Conservation (phyloP, 208 protist species). For the Leishmania tarentolae region DNA sequence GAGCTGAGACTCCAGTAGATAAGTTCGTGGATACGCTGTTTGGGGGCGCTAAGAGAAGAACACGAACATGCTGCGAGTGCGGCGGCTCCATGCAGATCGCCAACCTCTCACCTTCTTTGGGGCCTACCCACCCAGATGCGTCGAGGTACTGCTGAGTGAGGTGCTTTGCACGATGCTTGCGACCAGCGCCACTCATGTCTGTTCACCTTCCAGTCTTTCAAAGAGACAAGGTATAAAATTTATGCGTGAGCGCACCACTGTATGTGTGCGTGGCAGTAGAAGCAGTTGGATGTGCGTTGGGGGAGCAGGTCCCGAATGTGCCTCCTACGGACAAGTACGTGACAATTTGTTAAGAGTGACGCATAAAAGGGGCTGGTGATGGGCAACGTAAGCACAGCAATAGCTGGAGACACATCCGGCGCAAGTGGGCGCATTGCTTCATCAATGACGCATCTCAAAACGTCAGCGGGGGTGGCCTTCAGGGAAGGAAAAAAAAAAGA, state of each 20-base stretch:
- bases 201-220: not conserved
- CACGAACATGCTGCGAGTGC: conserved; percentile 74
- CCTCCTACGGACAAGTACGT: not conserved
- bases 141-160: conserved; percentile 79
- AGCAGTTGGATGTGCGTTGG: not conserved
- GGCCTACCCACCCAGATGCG: conserved; percentile 51
- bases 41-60: conserved; percentile 32
- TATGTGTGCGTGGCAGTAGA: not conserved
- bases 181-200: conserved; percentile 75
- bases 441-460: not conserved
- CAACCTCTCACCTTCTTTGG: conserved; percentile 49
- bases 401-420: not conserved
- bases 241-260: not conserved
- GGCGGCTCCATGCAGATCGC: conserved; percentile 74
- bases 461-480: not conserved
- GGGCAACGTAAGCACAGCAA: not conserved
- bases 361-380: not conserved
- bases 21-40: not conserved
- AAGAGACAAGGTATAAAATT: not conserved
- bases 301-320: not conserved
- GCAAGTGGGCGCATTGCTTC: not conserved
- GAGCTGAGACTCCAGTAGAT: not conserved
- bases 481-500: not conserved
- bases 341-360: not conserved
- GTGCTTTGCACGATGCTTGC: conserved; percentile 88